Evolutionary conservation across 2,329 filamentous ascomycete genomes (phyloP).

Genomic region (Samsoniella hepiali): DNA sequence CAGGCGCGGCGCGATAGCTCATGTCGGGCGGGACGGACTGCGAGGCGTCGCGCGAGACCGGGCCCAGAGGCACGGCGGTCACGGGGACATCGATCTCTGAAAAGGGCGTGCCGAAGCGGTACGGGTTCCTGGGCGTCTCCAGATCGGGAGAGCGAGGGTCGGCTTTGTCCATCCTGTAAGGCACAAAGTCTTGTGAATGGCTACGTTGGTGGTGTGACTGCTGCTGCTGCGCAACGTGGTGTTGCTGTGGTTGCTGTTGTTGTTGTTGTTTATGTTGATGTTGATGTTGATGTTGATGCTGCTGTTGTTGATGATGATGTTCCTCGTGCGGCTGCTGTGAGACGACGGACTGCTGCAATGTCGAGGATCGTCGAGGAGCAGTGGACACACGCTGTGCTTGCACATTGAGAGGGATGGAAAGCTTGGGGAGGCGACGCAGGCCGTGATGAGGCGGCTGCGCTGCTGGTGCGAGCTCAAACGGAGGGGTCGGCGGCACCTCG

Average conservation of each 20-base stretch:
- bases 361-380: conserved; percentile 27
- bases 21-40: conserved; percentile 94
- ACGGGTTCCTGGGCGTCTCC: conserved; percentile 56
- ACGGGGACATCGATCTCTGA: conserved; percentile 88
- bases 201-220: conserved; percentile 10
- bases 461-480: conserved; percentile 59
- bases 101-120: conserved; percentile 80
- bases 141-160: conserved; percentile 54
- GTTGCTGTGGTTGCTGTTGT: conserved; percentile 13
- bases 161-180: conserved; percentile 51
- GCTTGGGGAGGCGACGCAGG: conserved; percentile 58
- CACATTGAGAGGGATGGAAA: conserved; percentile 52
- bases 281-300: conserved; percentile 9
- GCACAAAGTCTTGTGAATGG: conserved; percentile 37
- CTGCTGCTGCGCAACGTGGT: not conserved
- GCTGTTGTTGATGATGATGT: conserved; percentile 11
- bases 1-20: conserved; percentile 55
- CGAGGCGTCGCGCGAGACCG: conserved; percentile 72
- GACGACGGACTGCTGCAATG: conserved; percentile 24
- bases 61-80: conserved; percentile 67
- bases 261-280: not conserved
- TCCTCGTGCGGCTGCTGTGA: conserved; percentile 23
- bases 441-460: conserved; percentile 44
- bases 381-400: conserved; percentile 29
- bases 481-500: conserved; percentile 66